Percentiles rank a stretch among this genome's conserved stretches.
These are phyloP conservation scores for Thalassiosira oceanica DNA, from an alignment of 352 stramenopile genomes.

Conservation along the genomic window DNA sequence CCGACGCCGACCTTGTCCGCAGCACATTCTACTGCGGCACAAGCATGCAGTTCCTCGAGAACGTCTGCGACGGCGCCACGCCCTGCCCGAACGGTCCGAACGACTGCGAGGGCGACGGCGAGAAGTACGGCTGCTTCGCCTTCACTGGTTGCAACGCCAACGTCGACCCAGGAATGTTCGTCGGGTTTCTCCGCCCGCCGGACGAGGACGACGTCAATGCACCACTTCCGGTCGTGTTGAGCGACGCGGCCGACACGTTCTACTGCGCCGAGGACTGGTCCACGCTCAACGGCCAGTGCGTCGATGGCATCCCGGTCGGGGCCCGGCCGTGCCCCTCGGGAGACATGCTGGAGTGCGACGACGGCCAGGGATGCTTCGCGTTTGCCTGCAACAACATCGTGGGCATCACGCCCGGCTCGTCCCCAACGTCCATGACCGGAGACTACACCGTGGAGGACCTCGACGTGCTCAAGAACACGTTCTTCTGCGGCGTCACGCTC, in stretches of 20 bases:
- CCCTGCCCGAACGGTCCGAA: slow-evolving; percentile 46
- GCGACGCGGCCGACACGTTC: slow-evolving; percentile 18
- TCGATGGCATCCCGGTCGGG: slow-evolving; percentile 30
- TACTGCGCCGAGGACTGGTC: slow-evolving; percentile 37
- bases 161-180: slow-evolving; percentile 53
- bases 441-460: slow-evolving; percentile 48
- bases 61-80: slow-evolving; percentile 45
- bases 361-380: slow-evolving; percentile 54
- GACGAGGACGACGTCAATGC: slow-evolving; percentile 5
- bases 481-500: slow-evolving; percentile 49
- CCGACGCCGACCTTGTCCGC: slow-evolving; percentile 43
- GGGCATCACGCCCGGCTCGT: slow-evolving; percentile 3
- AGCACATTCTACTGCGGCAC: slow-evolving; percentile 54
- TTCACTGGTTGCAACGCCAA: slow-evolving; percentile 53
- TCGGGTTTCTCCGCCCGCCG: slow-evolving; percentile 47
- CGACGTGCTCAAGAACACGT: slow-evolving; percentile 47
- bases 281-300: slow-evolving; percentile 39
- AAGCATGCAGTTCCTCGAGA: slow-evolving; percentile 45
- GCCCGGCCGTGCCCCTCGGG: slow-evolving; percentile 41
- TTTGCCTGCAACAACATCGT: slow-evolving; percentile 39
- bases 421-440: slow-evolving; percentile 5
- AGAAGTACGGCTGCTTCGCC: slow-evolving; percentile 50
- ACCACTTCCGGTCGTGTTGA: not conserved
- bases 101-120: slow-evolving; percentile 32
- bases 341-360: slow-evolving; percentile 44